Conservation (phyloP, 2,329 filamentous ascomycete genomes). For the Colletotrichum caudatum region DNA sequence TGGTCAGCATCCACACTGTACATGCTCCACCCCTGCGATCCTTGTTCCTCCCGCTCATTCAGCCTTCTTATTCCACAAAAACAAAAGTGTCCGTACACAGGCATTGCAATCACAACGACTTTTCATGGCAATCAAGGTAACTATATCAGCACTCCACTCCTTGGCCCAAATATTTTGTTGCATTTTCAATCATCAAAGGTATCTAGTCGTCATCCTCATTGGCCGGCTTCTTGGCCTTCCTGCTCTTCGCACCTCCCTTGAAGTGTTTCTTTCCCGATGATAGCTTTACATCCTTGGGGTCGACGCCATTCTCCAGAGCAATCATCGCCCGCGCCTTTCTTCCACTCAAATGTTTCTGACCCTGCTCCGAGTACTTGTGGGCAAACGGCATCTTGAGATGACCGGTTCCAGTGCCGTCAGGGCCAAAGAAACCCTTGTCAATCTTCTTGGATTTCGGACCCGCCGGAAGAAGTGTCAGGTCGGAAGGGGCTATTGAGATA, state of each 20-base stretch:
- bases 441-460: constrained; percentile 82
- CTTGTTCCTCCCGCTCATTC: not conserved
- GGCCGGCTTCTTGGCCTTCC: constrained; percentile 65
- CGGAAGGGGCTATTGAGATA: constrained; percentile 54
- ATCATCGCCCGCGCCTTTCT: constrained; percentile 85
- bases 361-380: constrained; percentile 89
- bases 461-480: constrained; percentile 64
- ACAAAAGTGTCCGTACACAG: no score
- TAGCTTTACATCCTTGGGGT: constrained; percentile 79
- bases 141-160: not conserved
- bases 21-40: not conserved
- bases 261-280: constrained; percentile 90
- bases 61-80: not conserved
- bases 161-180: constrained; percentile 2
- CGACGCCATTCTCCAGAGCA: constrained; percentile 86
- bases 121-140: not conserved
- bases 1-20: not conserved
- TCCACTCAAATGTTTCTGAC: constrained; percentile 80
- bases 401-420: constrained; percentile 68
- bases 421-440: constrained; percentile 90
- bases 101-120: not conserved
- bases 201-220: constrained; percentile 44
- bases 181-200: constrained; percentile 22
- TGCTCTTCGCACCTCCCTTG: constrained; percentile 76
- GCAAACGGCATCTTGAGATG: constrained; percentile 86